phyloP scores from a whole-genome alignment of 2,329 filamentous ascomycete species.

The Colletotrichum horii region DNA sequence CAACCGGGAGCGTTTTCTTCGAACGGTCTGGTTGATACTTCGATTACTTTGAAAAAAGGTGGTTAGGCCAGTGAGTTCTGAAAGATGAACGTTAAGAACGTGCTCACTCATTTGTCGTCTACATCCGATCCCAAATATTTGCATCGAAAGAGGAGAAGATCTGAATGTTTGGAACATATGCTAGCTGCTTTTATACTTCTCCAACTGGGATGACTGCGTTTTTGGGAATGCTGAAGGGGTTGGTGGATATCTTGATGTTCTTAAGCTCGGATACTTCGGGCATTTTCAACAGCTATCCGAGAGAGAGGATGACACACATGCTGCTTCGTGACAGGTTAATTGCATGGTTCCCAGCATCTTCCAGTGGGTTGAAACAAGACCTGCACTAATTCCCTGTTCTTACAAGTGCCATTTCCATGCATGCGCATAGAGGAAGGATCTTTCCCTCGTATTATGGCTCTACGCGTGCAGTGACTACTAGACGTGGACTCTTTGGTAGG shows the following conservation, averaged over 20 bases:
- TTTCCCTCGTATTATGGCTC: not conserved
- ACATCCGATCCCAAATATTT: not conserved
- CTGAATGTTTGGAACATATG: not conserved
- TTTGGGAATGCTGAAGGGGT: too few species aligned
- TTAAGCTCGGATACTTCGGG: too few species aligned
- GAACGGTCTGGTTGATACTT: not conserved
- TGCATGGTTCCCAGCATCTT: too few species aligned
- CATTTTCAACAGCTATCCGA: too few species aligned
- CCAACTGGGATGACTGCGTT: too few species aligned
- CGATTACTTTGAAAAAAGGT: not conserved
- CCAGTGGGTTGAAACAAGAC: too few species aligned
- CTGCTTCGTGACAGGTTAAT: too few species aligned
- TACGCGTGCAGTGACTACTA: rapidly evolving
- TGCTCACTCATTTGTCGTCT: not conserved
- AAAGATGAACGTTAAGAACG: not conserved
- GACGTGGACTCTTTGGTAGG: not conserved
- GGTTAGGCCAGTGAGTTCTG: rapidly evolving
- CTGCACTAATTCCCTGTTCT: too few species aligned
- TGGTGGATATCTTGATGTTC: too few species aligned
- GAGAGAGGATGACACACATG: too few species aligned
- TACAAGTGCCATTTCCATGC: too few species aligned
- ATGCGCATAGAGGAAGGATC: not conserved
- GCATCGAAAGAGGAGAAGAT: not conserved
- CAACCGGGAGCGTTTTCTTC: not conserved
- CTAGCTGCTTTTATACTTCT: not conserved